These are phyloP conservation scores for Amylocystis lapponica DNA, from an alignment of 768 basidiomycete species.

Conservation along the genomic window DNA sequence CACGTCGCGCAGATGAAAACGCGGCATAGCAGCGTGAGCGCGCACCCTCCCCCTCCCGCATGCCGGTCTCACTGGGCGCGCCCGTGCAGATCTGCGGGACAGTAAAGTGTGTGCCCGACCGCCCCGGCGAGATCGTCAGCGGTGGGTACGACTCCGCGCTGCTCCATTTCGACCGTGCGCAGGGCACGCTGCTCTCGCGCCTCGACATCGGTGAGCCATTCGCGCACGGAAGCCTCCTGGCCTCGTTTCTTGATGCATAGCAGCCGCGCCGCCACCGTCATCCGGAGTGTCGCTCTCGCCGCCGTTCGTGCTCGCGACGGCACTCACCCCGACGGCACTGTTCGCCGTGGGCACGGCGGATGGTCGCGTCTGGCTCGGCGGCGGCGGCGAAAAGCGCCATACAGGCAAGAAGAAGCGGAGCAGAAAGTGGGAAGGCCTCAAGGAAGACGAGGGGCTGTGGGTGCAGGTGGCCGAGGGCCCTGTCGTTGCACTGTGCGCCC, in stretches of 20 bases:
- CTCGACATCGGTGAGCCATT: conserved; percentile 47
- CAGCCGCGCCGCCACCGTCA: conserved; percentile 29
- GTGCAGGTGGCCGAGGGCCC: conserved; percentile 65
- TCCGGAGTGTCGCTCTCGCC: conserved; percentile 60
- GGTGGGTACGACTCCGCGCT: conserved; percentile 71
- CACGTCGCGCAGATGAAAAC: conserved; percentile 51
- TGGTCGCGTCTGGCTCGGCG: conserved; percentile 65
- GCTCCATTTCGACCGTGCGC: conserved; percentile 60
- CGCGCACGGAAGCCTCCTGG: not conserved
- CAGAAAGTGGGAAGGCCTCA: conserved; percentile 71
- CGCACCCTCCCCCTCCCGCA: not conserved
- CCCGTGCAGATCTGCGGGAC: conserved; percentile 57
- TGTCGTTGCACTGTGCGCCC: conserved; percentile 58
- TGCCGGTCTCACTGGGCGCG: not conserved
- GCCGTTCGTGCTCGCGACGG: conserved; percentile 63
- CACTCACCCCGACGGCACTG: conserved; percentile 52
- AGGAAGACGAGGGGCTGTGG: conserved; percentile 37
- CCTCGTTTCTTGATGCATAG: not conserved
- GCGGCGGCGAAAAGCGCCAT: conserved; percentile 52
- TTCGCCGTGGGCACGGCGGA: conserved; percentile 73
- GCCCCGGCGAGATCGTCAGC: conserved; percentile 67
- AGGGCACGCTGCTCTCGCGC: conserved; percentile 51
- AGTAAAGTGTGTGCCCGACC: conserved; percentile 65
- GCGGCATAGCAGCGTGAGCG: conserved; percentile 56
- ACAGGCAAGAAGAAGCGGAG: conserved; percentile 38